These are phyloP conservation scores for Nemania sp. DNA, from an alignment of 2,329 filamentous ascomycete species.

Conservation along the genomic window DNA sequence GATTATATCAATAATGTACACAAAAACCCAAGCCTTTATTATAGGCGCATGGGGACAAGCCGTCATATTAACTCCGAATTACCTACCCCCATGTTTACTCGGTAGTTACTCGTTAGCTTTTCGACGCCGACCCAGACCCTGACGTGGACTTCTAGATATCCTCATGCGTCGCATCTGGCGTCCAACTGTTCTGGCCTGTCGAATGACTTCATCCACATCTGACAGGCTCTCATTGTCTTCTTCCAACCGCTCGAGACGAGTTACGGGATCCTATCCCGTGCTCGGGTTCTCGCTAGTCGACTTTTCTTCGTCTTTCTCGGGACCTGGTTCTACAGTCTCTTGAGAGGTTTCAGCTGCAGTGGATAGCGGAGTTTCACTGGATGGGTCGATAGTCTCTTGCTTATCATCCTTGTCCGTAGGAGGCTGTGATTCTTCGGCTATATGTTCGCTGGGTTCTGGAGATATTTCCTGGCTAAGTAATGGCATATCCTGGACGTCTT, in stretches of 20 bases:
- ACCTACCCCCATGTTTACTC: constrained; percentile 1
- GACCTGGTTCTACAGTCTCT: constrained; percentile 21
- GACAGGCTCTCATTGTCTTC: constrained; percentile 29
- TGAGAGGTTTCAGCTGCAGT: constrained; percentile 23
- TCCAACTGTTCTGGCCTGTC: constrained; percentile 24
- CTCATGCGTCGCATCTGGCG: constrained; percentile 33
- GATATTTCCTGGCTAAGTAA: constrained; percentile 43
- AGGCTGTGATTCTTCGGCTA: constrained; percentile 43
- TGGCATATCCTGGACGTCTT: constrained; percentile 41
- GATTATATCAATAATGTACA: constrained; percentile 28
- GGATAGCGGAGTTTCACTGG: constrained; percentile 5
- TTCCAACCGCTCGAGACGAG: constrained; percentile 39
- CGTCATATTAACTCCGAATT: constrained; percentile 15
- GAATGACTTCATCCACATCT: constrained; percentile 30
- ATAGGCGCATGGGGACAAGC: constrained; percentile 18
- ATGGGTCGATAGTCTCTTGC: constrained; percentile 13
- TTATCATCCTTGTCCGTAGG: constrained; percentile 44
- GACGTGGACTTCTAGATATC: constrained; percentile 12
- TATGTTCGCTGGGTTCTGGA: constrained; percentile 42
- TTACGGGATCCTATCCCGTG: constrained; percentile 45
- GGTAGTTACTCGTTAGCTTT: constrained; percentile 7
- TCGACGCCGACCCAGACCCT: constrained; percentile 25
- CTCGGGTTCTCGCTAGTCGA: constrained; percentile 33
- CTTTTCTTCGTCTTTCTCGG: constrained; percentile 31
- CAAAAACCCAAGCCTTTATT: background rate